Conservation (phyloP, 495 filamentous ascomycete species). For the Trichoderma gamsii region DNA sequence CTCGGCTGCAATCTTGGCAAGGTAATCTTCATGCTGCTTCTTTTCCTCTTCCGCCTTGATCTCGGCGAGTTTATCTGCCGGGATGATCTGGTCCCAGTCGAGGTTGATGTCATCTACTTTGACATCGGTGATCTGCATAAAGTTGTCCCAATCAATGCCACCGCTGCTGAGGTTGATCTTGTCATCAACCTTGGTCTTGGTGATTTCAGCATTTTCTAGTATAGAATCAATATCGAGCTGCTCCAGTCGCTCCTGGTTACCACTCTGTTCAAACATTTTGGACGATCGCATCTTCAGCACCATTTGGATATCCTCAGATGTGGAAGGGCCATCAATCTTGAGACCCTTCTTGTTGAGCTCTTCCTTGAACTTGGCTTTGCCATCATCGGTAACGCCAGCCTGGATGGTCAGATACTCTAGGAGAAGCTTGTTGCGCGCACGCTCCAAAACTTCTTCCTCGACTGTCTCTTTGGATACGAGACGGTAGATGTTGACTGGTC, state of each 20-base stretch:
- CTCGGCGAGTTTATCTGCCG: constrained; percentile 78
- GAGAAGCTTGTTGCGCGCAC: constrained; percentile 94
- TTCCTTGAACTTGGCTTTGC: constrained; percentile 60
- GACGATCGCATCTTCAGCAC: constrained; percentile 90
- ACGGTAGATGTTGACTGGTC: constrained; percentile 89
- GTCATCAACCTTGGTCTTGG: constrained; percentile 79
- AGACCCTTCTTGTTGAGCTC: constrained; percentile 49
- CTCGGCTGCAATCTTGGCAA: constrained; percentile 74
- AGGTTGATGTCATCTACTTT: constrained; percentile 77
- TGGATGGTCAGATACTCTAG: constrained; percentile 99
- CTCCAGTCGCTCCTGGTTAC: constrained; percentile 92
- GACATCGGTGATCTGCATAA: constrained; percentile 89
- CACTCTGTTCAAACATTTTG: constrained; percentile 94
- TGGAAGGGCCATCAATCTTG: constrained; percentile 66
- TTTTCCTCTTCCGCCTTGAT: constrained; percentile 85
- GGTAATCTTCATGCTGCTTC: constrained; percentile 74
- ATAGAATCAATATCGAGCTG: constrained; percentile 98
- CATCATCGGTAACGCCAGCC: constrained; percentile 88
- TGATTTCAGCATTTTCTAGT: constrained; percentile 89
- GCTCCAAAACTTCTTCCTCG: constrained; percentile 93
- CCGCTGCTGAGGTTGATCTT: constrained; percentile 56
- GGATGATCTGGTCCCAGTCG: constrained; percentile 97
- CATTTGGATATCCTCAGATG: constrained; percentile 82
- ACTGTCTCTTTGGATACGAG: constrained; percentile 96
- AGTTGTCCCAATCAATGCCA: constrained; percentile 90